These are phyloP conservation scores for Melastoma candidum DNA, from an alignment of 441 rosid genomes.

Conservation along the genomic window DNA sequence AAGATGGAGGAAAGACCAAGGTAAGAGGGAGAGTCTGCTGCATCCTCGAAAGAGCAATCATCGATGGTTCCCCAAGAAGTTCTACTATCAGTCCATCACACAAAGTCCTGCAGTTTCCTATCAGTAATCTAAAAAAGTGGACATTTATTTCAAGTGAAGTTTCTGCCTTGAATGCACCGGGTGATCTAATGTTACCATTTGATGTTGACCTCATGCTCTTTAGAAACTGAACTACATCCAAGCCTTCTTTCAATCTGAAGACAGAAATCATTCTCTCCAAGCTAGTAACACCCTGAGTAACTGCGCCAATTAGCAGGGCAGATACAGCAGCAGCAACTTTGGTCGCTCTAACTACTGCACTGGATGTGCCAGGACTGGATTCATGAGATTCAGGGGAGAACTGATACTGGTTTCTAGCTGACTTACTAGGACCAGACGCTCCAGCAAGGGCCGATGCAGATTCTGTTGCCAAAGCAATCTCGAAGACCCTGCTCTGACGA, in stretches of 20 bases:
- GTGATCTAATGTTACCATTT: slow-evolving; percentile 70
- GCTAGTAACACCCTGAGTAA: slow-evolving; percentile 82
- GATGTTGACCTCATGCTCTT: slow-evolving; percentile 65
- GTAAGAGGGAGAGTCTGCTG: slow-evolving; percentile 82
- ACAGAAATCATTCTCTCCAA: slow-evolving; percentile 90
- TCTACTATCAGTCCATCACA: slow-evolving; percentile 84
- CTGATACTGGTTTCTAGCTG: slow-evolving; percentile 78
- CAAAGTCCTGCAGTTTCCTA: slow-evolving; percentile 86
- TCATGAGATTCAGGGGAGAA: slow-evolving; percentile 67
- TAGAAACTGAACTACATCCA: slow-evolving; percentile 83
- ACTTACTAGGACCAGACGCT: slow-evolving; percentile 64
- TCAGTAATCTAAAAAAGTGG: slow-evolving; percentile 93
- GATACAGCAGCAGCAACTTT: slow-evolving; percentile 80
- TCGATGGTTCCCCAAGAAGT: slow-evolving; percentile 79
- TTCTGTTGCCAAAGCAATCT: slow-evolving; percentile 94
- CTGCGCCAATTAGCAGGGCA: slow-evolving; percentile 76
- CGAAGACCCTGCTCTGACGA: slow-evolving; percentile 92
- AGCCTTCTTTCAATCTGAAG: slow-evolving; percentile 71
- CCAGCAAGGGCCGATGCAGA: slow-evolving; percentile 71
- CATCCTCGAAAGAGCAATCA: slow-evolving; percentile 90
- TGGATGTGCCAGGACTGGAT: slow-evolving; percentile 38
- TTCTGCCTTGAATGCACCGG: slow-evolving; percentile 56
- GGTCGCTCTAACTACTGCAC: slow-evolving; percentile 43
- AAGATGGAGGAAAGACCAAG: slow-evolving; percentile 94
- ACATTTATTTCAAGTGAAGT: slow-evolving; percentile 59